Conservation (phyloP, 805 yeast species). For the Wickerhamomyces bisporus region DNA sequence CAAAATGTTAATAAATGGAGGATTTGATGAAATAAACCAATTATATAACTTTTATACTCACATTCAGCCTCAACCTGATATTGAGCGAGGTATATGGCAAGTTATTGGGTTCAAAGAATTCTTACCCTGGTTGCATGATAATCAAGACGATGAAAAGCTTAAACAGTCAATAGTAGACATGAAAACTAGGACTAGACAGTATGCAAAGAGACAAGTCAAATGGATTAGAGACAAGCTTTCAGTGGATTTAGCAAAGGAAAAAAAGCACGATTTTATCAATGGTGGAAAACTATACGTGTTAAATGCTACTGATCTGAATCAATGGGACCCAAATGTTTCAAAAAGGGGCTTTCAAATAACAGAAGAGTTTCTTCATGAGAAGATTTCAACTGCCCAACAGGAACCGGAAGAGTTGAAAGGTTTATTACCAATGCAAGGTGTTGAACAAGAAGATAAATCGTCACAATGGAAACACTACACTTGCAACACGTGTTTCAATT, state of each 20-base stretch:
- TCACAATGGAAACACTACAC: slow-evolving; percentile 59
- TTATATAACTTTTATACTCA: slow-evolving; percentile 43
- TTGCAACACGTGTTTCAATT: slow-evolving; percentile 63
- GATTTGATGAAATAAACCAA: slow-evolving; percentile 59
- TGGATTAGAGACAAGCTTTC: slow-evolving; percentile 78
- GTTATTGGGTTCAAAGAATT: slow-evolving; percentile 93
- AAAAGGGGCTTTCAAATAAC: slow-evolving; percentile 51
- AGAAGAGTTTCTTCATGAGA: slow-evolving; percentile 29
- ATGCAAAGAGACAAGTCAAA: slow-evolving; percentile 82
- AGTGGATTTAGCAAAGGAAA: slow-evolving; percentile 50
- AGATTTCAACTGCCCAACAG: slow-evolving; percentile 13
- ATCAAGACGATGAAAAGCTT: slow-evolving; percentile 18
- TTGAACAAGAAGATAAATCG: slow-evolving; percentile 14
- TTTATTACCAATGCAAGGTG: slow-evolving; percentile 17
- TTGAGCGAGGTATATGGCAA: slow-evolving; percentile 84
- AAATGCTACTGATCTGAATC: slow-evolving; percentile 66
- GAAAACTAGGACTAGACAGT: slow-evolving; percentile 81
- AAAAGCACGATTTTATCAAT: slow-evolving; percentile 38
- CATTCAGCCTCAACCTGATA: slow-evolving; percentile 37
- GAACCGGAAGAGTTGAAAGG: slow-evolving; percentile 34
- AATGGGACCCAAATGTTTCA: slow-evolving; percentile 57
- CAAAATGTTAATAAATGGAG: slow-evolving; percentile 70
- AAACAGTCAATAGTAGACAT: slow-evolving; percentile 57
- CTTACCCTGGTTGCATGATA: slow-evolving; percentile 54
- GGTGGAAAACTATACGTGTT: slow-evolving; percentile 65